These are phyloP conservation scores for Eucalyptus paniculata DNA, from an alignment of 345 rosid genomes.

Conservation along the genomic window DNA sequence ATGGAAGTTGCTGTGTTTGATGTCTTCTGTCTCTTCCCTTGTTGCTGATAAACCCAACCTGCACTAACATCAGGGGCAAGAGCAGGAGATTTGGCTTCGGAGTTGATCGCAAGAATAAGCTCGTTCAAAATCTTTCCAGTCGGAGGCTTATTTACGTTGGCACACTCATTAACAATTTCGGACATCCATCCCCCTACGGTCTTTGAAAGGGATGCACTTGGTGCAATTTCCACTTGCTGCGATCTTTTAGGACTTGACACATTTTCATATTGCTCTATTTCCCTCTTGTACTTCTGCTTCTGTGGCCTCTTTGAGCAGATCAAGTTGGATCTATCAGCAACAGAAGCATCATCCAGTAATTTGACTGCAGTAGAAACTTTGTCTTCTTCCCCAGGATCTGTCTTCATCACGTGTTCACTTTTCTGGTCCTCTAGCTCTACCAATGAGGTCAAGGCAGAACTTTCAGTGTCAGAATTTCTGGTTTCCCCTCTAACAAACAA, in stretches of 20 bases:
- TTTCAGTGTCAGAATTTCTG: not conserved
- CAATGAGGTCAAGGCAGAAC: constrained; percentile 4
- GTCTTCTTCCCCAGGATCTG: constrained; percentile 4
- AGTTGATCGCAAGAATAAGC: not conserved
- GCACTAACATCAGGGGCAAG: not conserved
- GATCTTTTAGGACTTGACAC: not conserved
- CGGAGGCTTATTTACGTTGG: constrained; percentile 2
- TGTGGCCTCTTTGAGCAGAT: constrained; percentile 4
- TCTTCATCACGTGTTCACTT: constrained; percentile 2
- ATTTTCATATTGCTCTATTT: not conserved
- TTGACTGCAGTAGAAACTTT: not conserved
- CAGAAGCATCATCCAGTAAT: constrained; percentile 9
- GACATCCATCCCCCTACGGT: constrained; percentile 8
- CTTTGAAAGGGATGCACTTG: constrained; percentile 3
- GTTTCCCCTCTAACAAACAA: not conserved
- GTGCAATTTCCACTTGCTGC: not conserved
- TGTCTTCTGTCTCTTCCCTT: not conserved
- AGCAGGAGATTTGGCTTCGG: constrained; percentile 1
- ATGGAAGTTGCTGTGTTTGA: not conserved
- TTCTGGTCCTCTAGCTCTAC: constrained; percentile 18
- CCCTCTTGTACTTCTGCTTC: constrained; percentile 12
- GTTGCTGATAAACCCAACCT: not conserved
- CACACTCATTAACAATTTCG: not conserved
- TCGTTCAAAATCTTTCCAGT: constrained; percentile 12
- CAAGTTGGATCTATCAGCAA: constrained; percentile 4